These are phyloP conservation scores for Backusella australiensis DNA, from an alignment of 192 early-diverging fungal genomes.

Conservation along the genomic window DNA sequence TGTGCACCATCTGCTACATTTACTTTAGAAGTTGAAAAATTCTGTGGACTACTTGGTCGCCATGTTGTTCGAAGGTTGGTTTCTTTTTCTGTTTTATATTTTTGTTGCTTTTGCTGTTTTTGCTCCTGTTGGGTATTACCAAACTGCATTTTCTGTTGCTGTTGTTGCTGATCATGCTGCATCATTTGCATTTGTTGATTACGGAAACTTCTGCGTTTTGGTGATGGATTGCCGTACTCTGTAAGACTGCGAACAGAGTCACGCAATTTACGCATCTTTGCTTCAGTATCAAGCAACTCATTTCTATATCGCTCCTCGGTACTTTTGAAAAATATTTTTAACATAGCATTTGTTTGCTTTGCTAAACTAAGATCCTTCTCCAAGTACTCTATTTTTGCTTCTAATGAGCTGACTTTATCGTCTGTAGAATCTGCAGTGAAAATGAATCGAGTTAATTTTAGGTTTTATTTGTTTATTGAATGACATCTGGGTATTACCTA, in stretches of 20 bases:
- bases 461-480: not conserved
- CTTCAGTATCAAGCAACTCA: constrained; percentile 30
- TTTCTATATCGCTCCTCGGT: constrained; percentile 23
- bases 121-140: not conserved
- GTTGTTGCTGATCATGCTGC: not conserved
- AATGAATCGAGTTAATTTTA: not conserved
- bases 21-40: not conserved
- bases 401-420: constrained; percentile 24
- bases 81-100: constrained; percentile 1
- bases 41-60: not conserved
- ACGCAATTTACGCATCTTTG: constrained; percentile 25
- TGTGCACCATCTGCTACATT: not conserved
- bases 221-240: constrained; percentile 28
- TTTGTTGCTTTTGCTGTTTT: not conserved
- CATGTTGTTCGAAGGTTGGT: not conserved
- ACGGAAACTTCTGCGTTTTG: constrained; percentile 17
- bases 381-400: constrained; percentile 28
- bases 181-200: not conserved
- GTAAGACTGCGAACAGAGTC: constrained; percentile 23
- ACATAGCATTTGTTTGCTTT: constrained; percentile 25
- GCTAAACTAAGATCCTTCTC: constrained; percentile 25
- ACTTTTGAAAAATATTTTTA: constrained; percentile 20
- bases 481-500: not conserved
- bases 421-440: constrained; percentile 7
- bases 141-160: not conserved